phyloP scores from a whole-genome alignment of 2,329 filamentous ascomycete genomes.

The Lasiodiplodia sp. region DNA sequence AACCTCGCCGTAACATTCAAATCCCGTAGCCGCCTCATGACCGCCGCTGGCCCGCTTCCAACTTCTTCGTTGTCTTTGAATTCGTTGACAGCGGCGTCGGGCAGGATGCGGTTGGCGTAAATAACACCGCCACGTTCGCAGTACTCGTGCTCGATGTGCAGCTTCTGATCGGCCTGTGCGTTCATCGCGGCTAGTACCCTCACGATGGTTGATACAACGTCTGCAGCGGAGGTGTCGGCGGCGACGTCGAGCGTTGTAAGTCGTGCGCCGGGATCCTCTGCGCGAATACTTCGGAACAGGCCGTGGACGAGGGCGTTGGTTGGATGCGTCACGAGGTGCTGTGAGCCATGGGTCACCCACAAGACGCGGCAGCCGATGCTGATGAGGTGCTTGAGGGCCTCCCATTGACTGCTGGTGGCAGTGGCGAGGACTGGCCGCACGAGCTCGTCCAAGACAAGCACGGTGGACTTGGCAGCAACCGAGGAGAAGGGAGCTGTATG shows the following conservation, averaged over 20 bases:
- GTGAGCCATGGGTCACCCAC: constrained; percentile 20
- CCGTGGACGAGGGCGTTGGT: constrained; percentile 6
- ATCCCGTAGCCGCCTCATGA: constrained; percentile 11
- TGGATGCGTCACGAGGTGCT: constrained; percentile 2
- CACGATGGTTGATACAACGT: neutral
- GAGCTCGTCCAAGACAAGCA: constrained; percentile 21
- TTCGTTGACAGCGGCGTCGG: constrained; percentile 6
- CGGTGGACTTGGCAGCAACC: constrained; percentile 15
- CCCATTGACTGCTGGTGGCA: neutral
- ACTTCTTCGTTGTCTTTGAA: neutral
- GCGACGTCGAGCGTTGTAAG: constrained; percentile 16
- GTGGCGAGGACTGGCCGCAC: constrained; percentile 5
- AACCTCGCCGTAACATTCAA: constrained; percentile 20
- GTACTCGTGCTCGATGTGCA: constrained; percentile 4
- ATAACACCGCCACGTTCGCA: constrained; percentile 7
- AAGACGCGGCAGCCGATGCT: neutral
- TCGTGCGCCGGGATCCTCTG: constrained; percentile 14
- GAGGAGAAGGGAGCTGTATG: neutral
- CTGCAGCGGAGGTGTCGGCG: neutral
- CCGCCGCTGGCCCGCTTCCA: neutral
- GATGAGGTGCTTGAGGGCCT: constrained; percentile 14
- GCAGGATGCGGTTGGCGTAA: constrained; percentile 1
- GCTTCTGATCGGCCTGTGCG: neutral
- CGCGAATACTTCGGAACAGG: constrained; percentile 12
- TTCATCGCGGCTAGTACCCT: neutral